phyloP scores from a whole-genome alignment of 768 basidiomycete species.

The Calocera viscosa region DNA sequence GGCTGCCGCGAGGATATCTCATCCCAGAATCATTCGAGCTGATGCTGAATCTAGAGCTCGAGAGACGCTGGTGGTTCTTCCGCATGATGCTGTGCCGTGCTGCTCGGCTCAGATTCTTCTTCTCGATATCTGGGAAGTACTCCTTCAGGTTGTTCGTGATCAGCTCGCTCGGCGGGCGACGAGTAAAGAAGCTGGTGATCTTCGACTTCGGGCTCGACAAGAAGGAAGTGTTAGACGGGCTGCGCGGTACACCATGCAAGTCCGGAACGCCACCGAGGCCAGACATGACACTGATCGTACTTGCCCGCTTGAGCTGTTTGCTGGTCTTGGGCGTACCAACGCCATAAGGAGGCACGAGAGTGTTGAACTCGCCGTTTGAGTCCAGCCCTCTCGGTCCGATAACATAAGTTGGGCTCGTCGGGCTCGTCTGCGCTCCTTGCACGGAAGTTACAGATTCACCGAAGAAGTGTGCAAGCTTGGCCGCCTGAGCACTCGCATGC shows the following conservation, averaged over 20 bases:
- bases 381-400: slow-evolving; percentile 15
- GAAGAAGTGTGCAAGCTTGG: slow-evolving; percentile 37
- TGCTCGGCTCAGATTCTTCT: slow-evolving; percentile 77
- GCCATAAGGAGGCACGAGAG: slow-evolving; percentile 10
- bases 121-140: slow-evolving; percentile 90
- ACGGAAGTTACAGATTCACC: slow-evolving; percentile 28
- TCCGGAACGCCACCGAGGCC: slow-evolving; percentile 47
- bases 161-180: slow-evolving; percentile 92
- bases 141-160: slow-evolving; percentile 90
- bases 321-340: slow-evolving; percentile 14
- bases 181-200: slow-evolving; percentile 81
- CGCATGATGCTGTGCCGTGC: slow-evolving; percentile 82
- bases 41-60: slow-evolving; percentile 45
- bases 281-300: slow-evolving; percentile 86
- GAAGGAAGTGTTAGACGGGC: slow-evolving; percentile 19
- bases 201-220: slow-evolving; percentile 25
- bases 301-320: slow-evolving; percentile 75
- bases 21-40: slow-evolving; percentile 31
- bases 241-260: neutral
- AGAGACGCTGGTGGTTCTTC: slow-evolving; percentile 31
- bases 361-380: slow-evolving; percentile 29
- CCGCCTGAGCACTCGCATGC: slow-evolving; percentile 25
- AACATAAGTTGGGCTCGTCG: slow-evolving; percentile 30
- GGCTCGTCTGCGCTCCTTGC: slow-evolving; percentile 24
- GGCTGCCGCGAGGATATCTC: neutral